Evolutionary conservation across 2,329 filamentous ascomycete species (phyloP).

Genomic region (Aspergillus carbonarius): DNA sequence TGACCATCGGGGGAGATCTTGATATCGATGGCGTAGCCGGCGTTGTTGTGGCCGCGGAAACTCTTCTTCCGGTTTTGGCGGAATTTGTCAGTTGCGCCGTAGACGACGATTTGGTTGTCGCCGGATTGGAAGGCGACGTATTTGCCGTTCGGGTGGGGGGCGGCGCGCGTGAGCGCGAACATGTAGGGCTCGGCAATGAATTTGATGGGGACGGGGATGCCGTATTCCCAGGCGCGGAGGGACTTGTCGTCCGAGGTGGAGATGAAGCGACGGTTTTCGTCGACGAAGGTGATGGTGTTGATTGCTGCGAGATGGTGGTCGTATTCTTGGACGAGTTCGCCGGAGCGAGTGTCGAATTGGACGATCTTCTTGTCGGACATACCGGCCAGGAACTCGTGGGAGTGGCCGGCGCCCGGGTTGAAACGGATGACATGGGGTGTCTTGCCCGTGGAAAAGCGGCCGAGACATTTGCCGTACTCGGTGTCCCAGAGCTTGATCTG

Average conservation of each 20-base stretch:
- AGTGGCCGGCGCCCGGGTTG: slow-evolving; percentile 74
- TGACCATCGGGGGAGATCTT: slow-evolving; percentile 87
- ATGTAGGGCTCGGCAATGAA: slow-evolving; percentile 97
- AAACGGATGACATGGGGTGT: slow-evolving; percentile 94
- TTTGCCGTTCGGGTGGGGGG: slow-evolving; percentile 83
- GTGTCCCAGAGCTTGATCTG: slow-evolving; percentile 99
- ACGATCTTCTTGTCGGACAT: slow-evolving; percentile 99
- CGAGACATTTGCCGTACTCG: slow-evolving; percentile 84
- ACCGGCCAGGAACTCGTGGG: slow-evolving; percentile 89
- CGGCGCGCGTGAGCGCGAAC: slow-evolving; percentile 88
- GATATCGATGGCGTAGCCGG: slow-evolving; percentile 88
- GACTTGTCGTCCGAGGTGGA: slow-evolving; percentile 97
- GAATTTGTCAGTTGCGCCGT: slow-evolving; percentile 92
- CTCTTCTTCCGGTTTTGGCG: slow-evolving; percentile 96
- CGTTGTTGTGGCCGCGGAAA: slow-evolving; percentile 93
- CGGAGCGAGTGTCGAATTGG: slow-evolving; percentile 85
- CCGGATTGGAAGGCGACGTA: slow-evolving; percentile 91
- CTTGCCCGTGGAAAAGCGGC: slow-evolving; percentile 88
- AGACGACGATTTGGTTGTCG: slow-evolving; percentile 97
- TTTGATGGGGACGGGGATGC: slow-evolving; percentile 97
- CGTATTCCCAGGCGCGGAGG: slow-evolving; percentile 95
- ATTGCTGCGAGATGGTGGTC: slow-evolving; percentile 97
- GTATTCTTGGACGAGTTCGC: slow-evolving; percentile 90
- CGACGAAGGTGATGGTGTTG: slow-evolving; percentile 96
- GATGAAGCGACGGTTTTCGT: slow-evolving; percentile 92